Conservation (phyloP, 805 yeast genomes). For the Ogataea minuta region DNA sequence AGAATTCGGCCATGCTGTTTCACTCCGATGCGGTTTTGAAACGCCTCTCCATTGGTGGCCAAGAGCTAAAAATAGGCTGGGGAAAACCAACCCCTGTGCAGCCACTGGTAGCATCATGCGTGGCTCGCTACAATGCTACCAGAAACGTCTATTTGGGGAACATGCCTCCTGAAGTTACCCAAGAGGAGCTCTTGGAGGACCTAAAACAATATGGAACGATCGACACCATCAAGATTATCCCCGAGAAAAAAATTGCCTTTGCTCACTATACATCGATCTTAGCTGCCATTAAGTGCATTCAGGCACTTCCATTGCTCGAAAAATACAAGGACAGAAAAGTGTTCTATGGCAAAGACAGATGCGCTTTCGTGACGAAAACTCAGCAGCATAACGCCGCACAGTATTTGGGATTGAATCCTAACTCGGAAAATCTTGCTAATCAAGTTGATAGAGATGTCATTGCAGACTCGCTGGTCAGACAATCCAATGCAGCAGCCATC, state of each 20-base stretch:
- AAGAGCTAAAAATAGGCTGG: conserved; percentile 90
- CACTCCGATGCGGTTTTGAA: conserved; percentile 91
- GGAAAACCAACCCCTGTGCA: conserved; percentile 76
- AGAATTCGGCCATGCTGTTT: conserved; percentile 82
- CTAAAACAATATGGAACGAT: conserved; percentile 74
- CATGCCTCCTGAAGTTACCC: conserved; percentile 58
- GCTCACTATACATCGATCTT: conserved; percentile 85
- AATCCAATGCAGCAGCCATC: conserved; percentile 96
- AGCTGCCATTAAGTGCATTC: conserved; percentile 84
- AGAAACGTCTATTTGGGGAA: conserved; percentile 90
- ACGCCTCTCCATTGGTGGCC: conserved; percentile 73
- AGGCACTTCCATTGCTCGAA: conserved; percentile 63
- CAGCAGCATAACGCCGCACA: conserved; percentile 98
- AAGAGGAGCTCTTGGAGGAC: conserved; percentile 64
- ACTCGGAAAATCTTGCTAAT: conserved; percentile 76
- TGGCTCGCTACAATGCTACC: conserved; percentile 84
- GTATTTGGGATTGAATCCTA: conserved; percentile 87
- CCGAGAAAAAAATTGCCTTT: conserved; percentile 83
- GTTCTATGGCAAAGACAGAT: conserved; percentile 90
- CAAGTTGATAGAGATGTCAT: conserved; percentile 53
- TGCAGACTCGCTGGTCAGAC: conserved; percentile 80
- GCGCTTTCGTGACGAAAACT: conserved; percentile 90
- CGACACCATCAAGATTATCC: conserved; percentile 77
- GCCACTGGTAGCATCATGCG: conserved; percentile 71
- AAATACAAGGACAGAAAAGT: conserved; percentile 77